Evolutionary conservation across 306 rosid genomes (phyloP), one percentile per base, ranked within the genome.

Genomic region (Senna siamea): DNA sequence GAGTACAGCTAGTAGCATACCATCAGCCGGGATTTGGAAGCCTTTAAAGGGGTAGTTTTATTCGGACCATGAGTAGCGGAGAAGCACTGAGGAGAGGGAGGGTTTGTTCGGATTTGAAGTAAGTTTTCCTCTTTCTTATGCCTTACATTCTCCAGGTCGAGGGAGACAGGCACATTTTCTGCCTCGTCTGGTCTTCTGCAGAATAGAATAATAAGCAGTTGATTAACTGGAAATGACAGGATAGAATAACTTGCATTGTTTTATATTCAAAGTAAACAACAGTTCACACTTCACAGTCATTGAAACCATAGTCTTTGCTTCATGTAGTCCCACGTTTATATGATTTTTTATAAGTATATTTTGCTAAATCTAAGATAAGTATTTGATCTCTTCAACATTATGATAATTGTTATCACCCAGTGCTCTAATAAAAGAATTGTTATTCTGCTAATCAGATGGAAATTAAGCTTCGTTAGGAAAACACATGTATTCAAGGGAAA

Each of bases 61-160:
- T 58, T 72, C 19, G 80, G 79, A 38, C 76, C 81, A 51, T 67
- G 83, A 44, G 76, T 19, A 8, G 79, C 83, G 50, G 97, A 94
- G 86, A 94, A 94, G 88, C 99, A 92, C 82, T 94, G 97, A 58
- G 99, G 99, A 70, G 99, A 89, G 34, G 99, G 99, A 76, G 99
- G 99, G 74, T 90, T 90, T 54, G 96, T 90, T 44, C 97, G 81
- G 74, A 94, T 84, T 65, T 87, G 90, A 62, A 81, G 72, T 60
- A 80, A 53, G 11, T 20, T 70, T 56, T 84, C 89, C 5, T 85
- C 89, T 40, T 80, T 83, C 79, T 75, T 87, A 69, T 41, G 76
- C 76, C 76, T 82, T 41, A 79, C 73, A 50, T 75, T 80, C 82
- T 85, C 88, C 78, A 85, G 35, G 37, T 87, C 84, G 77, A 91